phyloP scores from a whole-genome alignment of 148 eudicot genomes.

The Vaccinium macrocarpon region DNA sequence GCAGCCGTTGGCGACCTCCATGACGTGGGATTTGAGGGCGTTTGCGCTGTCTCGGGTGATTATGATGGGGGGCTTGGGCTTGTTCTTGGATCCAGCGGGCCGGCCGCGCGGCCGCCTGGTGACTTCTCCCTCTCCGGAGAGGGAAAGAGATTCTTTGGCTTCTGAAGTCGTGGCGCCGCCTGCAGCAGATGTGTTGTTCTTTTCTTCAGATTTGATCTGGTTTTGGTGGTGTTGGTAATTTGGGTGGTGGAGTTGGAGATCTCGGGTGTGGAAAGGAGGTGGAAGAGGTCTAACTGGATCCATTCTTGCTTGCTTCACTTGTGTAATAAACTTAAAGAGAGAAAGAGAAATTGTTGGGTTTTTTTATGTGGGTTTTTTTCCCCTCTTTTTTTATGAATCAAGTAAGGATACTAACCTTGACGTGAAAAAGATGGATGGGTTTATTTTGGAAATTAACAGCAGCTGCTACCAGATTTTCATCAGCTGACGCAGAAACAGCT shows the following conservation, averaged over 20 bases:
- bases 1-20: slow-evolving; percentile 51
- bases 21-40: slow-evolving; percentile 55
- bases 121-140: slow-evolving; percentile 23
- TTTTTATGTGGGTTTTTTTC: neutral
- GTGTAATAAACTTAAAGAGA: neutral
- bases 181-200: neutral
- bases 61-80: slow-evolving; percentile 65
- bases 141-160: slow-evolving; percentile 25
- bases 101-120: slow-evolving; percentile 48
- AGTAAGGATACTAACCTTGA: neutral
- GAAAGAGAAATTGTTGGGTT: neutral
- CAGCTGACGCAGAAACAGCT: slow-evolving; percentile 23
- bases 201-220: slow-evolving; percentile 20
- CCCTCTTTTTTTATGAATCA: neutral
- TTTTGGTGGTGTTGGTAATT: slow-evolving; percentile 29
- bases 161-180: slow-evolving; percentile 14
- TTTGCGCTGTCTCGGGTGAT: slow-evolving; percentile 58
- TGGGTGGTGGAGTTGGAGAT: slow-evolving; percentile 53
- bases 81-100: slow-evolving; percentile 66
- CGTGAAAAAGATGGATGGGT: neutral
- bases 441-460: neutral
- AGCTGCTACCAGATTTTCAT: slow-evolving; percentile 11
- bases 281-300: slow-evolving; percentile 47
- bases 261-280: slow-evolving; percentile 44
- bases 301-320: slow-evolving; percentile 19